Evolutionary conservation across 306 rosid genomes (phyloP).

Genomic region (Macrotyloma uniflorum): DNA sequence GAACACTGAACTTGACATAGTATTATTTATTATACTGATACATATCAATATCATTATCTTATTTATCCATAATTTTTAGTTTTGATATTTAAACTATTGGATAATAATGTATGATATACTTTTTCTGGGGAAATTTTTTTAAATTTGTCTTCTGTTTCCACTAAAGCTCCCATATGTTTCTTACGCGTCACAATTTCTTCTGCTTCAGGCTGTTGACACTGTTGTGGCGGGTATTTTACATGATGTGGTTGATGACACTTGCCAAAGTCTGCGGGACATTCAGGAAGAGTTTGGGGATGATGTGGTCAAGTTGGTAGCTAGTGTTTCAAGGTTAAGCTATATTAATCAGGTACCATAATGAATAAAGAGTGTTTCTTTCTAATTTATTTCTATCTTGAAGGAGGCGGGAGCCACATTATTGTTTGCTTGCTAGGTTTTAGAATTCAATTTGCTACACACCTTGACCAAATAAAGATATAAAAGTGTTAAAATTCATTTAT

Average conservation of each 20-base stretch:
- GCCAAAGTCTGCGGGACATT: constrained; percentile 65
- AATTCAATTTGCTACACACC: constrained; percentile 17
- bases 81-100: constrained; percentile 7
- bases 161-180: neutral
- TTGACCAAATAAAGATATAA: neutral
- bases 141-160: neutral
- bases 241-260: constrained; percentile 88
- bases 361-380: constrained; percentile 15
- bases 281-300: constrained; percentile 85
- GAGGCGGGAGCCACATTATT: constrained; percentile 10
- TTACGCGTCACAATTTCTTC: constrained; percentile 11
- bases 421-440: constrained; percentile 28
- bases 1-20: neutral
- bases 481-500: neutral
- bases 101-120: neutral
- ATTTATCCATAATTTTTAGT: neutral
- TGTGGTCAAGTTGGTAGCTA: constrained; percentile 83
- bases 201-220: constrained; percentile 85
- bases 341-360: constrained; percentile 79
- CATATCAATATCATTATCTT: constrained; percentile 12
- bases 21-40: neutral
- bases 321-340: constrained; percentile 90
- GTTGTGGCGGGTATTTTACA: constrained; percentile 97
- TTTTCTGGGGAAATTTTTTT: neutral
- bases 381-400: constrained; percentile 32